Percentiles rank a stretch among this genome's conserved stretches.
phyloP scores from a whole-genome alignment of 441 rosid species.

The Gossypium davidsonii region DNA sequence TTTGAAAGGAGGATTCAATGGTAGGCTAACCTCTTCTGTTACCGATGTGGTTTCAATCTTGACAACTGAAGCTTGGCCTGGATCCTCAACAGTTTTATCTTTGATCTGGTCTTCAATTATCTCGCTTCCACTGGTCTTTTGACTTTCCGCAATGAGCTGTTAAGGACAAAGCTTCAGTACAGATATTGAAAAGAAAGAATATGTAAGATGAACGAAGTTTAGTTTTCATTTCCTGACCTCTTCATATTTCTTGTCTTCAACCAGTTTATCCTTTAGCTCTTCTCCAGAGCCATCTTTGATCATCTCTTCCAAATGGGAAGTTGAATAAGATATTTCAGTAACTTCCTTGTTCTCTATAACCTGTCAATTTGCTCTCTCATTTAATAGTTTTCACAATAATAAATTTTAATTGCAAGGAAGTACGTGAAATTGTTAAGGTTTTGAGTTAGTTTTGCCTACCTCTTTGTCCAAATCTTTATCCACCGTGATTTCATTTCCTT shows the following conservation, averaged over 20 bases:
- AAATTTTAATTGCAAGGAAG: background rate
- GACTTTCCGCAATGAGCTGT: conserved; percentile 18
- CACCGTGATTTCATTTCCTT: conserved; percentile 19
- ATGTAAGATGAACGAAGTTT: background rate
- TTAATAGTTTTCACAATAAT: conserved; percentile 7
- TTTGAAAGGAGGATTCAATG: background rate
- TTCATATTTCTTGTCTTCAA: conserved; percentile 24
- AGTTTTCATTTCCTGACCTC: conserved; percentile 20
- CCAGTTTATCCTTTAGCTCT: conserved; percentile 23
- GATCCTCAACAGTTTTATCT: conserved; percentile 15
- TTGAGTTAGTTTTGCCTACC: background rate
- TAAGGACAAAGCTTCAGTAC: conserved; percentile 8
- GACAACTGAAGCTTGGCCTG: conserved; percentile 17
- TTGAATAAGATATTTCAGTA: conserved; percentile 15
- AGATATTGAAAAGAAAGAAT: conserved; percentile 1
- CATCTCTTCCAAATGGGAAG: conserved; percentile 18
- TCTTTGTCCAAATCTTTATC: background rate
- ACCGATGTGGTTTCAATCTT: conserved; percentile 19
- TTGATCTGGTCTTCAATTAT: conserved; percentile 19
- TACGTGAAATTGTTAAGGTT: background rate
- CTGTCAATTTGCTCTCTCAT: conserved; percentile 24
- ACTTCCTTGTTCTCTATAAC: conserved; percentile 23
- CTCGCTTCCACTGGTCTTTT: conserved; percentile 17
- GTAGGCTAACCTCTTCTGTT: conserved; percentile 35
- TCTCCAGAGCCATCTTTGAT: conserved; percentile 24